Percentiles rank a stretch among this genome's conserved stretches.
These are phyloP conservation scores for Trypanosoma melophagium DNA, from an alignment of 208 protist genomes.

Conservation along the genomic window DNA sequence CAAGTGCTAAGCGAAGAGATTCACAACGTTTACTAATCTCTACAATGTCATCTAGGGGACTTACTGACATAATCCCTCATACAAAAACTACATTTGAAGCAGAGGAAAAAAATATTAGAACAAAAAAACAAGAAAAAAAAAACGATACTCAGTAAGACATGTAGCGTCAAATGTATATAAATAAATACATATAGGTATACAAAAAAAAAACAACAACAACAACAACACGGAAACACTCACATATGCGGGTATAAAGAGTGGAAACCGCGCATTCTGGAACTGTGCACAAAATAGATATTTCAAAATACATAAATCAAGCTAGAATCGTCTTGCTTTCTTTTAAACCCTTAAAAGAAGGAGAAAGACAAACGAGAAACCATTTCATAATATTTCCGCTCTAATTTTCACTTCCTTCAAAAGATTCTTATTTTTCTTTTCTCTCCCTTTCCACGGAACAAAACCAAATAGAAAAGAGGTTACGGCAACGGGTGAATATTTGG, in stretches of 20 bases:
- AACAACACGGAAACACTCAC: neutral
- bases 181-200: conserved; percentile 3
- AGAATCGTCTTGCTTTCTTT: neutral
- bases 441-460: neutral
- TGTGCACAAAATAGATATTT: too few species aligned
- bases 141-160: too few species aligned
- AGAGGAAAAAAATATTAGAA: neutral
- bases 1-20: conserved; percentile 14
- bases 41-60: conserved; percentile 31
- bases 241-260: neutral
- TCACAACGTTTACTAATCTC: conserved; percentile 27
- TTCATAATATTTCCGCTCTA: neutral
- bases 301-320: too few species aligned
- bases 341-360: neutral
- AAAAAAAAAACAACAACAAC: neutral
- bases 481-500: too few species aligned
- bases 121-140: neutral
- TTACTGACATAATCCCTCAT: conserved; percentile 20
- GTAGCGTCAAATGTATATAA: too few species aligned
- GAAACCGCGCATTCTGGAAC: too few species aligned
- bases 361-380: conserved; percentile 13
- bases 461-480: too few species aligned
- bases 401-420: conserved; percentile 3
- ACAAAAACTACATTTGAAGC: conserved; percentile 12
- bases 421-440: conserved; percentile 4